Evolutionary conservation across 768 basidiomycete species (phyloP).

Genomic region (Guyanaporus albipodus): DNA sequence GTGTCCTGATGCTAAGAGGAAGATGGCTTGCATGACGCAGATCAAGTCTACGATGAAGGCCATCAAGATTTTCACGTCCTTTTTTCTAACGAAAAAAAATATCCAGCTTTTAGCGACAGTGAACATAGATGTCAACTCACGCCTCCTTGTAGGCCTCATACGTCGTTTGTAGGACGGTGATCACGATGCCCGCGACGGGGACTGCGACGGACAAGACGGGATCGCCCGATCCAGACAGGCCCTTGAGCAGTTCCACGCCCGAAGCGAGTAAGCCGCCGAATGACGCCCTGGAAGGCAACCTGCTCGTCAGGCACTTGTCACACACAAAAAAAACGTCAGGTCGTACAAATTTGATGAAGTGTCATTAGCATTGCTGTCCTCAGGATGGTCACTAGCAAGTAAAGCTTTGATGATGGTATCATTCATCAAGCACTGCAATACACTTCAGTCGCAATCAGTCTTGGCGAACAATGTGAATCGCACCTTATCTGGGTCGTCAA

Average conservation of each 20-base stretch:
- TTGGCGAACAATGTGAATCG: neutral
- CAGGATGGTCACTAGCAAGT: conserved; percentile 4
- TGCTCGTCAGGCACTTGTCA: neutral
- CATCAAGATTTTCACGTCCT: conserved; percentile 12
- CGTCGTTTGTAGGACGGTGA: neutral
- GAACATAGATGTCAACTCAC: conserved; percentile 1
- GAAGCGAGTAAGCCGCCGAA: conserved; percentile 1
- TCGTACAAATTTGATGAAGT: neutral
- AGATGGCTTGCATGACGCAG: conserved; percentile 15
- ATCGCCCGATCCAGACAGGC: neutral
- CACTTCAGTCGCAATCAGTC: neutral
- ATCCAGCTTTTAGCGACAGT: neutral
- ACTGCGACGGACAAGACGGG: neutral
- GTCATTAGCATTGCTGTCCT: no score
- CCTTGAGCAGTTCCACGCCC: neutral
- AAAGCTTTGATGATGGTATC: neutral
- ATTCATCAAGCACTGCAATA: conserved; percentile 7
- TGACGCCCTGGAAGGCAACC: neutral
- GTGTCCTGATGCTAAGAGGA: neutral
- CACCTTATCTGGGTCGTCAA: conserved; percentile 12
- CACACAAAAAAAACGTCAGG: neutral
- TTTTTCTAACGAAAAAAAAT: neutral
- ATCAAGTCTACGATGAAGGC: conserved; percentile 12
- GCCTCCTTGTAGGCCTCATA: conserved; percentile 2
- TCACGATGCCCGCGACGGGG: neutral